Evolutionary conservation across 257 asterid species (phyloP).

Genomic region (Eustoma russellianum): DNA sequence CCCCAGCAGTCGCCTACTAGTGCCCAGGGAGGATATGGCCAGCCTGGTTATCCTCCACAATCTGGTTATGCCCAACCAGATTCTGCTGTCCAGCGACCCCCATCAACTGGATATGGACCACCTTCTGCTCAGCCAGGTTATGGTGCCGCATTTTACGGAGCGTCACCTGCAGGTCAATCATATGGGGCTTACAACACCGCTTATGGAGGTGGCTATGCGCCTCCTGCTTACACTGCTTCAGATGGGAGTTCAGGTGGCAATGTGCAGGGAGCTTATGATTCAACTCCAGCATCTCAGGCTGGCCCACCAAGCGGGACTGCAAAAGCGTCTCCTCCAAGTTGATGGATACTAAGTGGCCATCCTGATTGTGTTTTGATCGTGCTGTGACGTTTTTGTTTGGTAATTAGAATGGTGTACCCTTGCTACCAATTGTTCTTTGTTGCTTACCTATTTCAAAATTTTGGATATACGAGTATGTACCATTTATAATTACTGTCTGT

Average conservation of each 20-base stretch:
- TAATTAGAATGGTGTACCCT: no score
- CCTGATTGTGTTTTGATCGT: background rate
- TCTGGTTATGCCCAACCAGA: conserved; percentile 26
- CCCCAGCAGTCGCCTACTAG: conserved; percentile 30
- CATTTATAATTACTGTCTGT: no score
- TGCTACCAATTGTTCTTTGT: no score
- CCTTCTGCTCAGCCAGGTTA: conserved; percentile 41
- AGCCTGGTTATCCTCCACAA: conserved; percentile 25
- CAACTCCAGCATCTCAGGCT: conserved; percentile 37
- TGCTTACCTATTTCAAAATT: no score
- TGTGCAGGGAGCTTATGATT: conserved; percentile 27
- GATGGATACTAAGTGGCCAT: conserved; percentile 1
- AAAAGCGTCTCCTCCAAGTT: conserved; percentile 50
- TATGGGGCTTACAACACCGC: conserved; percentile 16
- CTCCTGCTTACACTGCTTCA: conserved; percentile 36
- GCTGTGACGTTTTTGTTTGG: background rate
- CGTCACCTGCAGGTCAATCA: conserved; percentile 21
- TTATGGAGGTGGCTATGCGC: conserved; percentile 49
- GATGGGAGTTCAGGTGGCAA: conserved; percentile 33
- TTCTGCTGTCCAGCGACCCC: conserved; percentile 25
- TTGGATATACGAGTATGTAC: no score
- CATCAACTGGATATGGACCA: conserved; percentile 24
- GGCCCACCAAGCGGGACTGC: conserved; percentile 38
- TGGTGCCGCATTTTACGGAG: conserved; percentile 31
- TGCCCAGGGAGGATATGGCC: conserved; percentile 26